Base-by-base conservation (phyloP, 805 yeast genomes). In the Candida hungchunana region DNA sequence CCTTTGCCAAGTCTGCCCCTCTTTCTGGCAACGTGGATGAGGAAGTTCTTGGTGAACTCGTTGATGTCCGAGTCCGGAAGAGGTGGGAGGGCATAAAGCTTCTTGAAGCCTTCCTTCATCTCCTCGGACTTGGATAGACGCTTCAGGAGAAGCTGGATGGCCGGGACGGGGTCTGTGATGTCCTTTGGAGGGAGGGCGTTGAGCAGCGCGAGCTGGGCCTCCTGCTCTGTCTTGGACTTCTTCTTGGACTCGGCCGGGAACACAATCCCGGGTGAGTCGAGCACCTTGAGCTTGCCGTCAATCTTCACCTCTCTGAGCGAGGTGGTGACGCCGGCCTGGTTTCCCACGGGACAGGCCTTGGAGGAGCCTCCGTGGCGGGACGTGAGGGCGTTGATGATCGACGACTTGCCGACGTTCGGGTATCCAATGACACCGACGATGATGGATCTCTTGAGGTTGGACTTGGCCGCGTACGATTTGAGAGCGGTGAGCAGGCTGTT, bases 241-340 rank as follows among this genome's bases (percentile, higher is more conserved):
- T 68, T 72, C 48, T 68, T 71, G 43, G 65, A 74, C 47, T 75
- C 82, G 30, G 61, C 58, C 33, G 97, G 97, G 77, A 93, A 90
- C 26, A 93, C 96, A 43, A 90, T 93, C 57, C 98, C 98, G 34
- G 98, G 98, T 36, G 96, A 86, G 62, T 90, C 98, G 55, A 90
- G 70, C 46, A 90, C 72, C 61, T 83, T 86, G 50, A 90, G 73
- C 60, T 88, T 88, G 56, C 79, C 82, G 61, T 90, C 98, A 42
- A 90, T 73, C 64, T 90, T 93, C 40, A 90, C 88, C 60, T 88
- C 94, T 64, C 97, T 77, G 59, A 93, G 66, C 4, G 90, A 69
- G 1, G 96, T 89, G 20, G 98, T 90, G 31, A 93, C 93, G 58
- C 98, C 98, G 3, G 98, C 97, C 64, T 84, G 93, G 56, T 94